phyloP scores from a whole-genome alignment of 75 land plant genomes.

The Adiantum capillusveneris region DNA sequence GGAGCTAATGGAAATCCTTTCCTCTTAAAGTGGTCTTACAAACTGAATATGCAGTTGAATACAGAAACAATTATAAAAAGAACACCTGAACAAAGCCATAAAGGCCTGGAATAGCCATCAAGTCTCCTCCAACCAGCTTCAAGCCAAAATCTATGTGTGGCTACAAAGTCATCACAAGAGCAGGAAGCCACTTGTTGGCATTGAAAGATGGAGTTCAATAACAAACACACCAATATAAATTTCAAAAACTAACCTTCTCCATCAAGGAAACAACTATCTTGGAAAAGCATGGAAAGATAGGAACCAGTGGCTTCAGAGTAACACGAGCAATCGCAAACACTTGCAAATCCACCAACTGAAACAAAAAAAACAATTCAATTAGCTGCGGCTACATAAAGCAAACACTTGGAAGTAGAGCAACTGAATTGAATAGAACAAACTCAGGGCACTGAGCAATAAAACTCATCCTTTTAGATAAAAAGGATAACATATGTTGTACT shows the following conservation, averaged over 20 bases:
- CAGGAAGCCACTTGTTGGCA: too few relatives aligned
- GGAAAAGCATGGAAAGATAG: constrained; percentile 71
- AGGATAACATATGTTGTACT: too few relatives aligned
- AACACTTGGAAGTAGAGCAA: too few relatives aligned
- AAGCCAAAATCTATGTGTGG: constrained; percentile 95
- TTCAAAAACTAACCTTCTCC: constrained; percentile 73
- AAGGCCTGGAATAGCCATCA: constrained; percentile 84
- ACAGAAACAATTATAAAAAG: not conserved
- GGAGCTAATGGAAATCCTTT: too few relatives aligned
- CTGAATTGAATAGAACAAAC: too few relatives aligned
- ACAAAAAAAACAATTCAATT: constrained; percentile 2
- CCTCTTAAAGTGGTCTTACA: too few relatives aligned
- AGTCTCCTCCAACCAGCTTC: constrained; percentile 72
- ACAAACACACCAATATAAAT: not conserved
- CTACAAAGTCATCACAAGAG: constrained; percentile 42
- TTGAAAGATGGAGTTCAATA: not conserved
- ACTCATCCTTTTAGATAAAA: too few relatives aligned
- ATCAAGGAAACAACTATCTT: constrained; percentile 54
- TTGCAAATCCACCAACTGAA: constrained; percentile 74
- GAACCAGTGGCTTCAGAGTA: constrained; percentile 64
- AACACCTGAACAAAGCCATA: constrained; percentile 67
- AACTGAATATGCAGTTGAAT: too few relatives aligned
- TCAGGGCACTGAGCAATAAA: too few relatives aligned
- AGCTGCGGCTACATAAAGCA: too few relatives aligned
- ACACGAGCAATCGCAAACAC: constrained; percentile 52